Evolutionary conservation across 2,329 filamentous ascomycete species (phyloP).

Genomic region (Paecilomyces niveus): DNA sequence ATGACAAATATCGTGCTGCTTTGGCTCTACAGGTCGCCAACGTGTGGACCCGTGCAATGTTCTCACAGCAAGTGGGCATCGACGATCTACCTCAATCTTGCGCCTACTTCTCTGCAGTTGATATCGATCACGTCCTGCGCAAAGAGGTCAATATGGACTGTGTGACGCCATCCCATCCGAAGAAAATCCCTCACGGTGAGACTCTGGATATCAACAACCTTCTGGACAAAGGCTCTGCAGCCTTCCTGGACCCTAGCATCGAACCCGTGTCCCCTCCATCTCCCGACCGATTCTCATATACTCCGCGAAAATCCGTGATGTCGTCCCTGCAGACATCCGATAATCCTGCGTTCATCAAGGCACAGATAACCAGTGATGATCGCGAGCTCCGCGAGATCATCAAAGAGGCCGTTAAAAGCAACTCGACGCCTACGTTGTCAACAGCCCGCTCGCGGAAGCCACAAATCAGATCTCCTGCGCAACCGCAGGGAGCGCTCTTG

Average conservation of each 20-base stretch:
- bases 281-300: conserved; percentile 60
- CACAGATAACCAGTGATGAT: conserved; percentile 73
- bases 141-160: conserved; percentile 99
- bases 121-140: conserved; percentile 89
- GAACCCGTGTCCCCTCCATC: conserved; percentile 52
- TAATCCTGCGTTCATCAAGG: conserved; percentile 63
- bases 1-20: conserved; percentile 81
- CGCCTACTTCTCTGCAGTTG: conserved; percentile 91
- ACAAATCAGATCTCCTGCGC: conserved; percentile 19
- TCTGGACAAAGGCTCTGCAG: conserved; percentile 62
- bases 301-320: conserved; percentile 72
- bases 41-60: conserved; percentile 96
- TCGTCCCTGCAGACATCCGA: conserved; percentile 52
- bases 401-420: conserved; percentile 47
- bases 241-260: conserved; percentile 61
- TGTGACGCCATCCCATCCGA: conserved; percentile 77
- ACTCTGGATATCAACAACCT: conserved; percentile 76
- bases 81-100: conserved; percentile 89
- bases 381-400: conserved; percentile 67
- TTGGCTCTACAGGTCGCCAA: conserved; percentile 93
- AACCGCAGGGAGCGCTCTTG: conserved; percentile 38
- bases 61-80: conserved; percentile 93
- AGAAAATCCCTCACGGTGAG: conserved; percentile 75
- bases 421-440: conserved; percentile 11
- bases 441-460: conserved; percentile 9